Evolutionary conservation across 1,139 yeast genomes (phyloP).

Genomic region (Petasospora rhodanensis): DNA sequence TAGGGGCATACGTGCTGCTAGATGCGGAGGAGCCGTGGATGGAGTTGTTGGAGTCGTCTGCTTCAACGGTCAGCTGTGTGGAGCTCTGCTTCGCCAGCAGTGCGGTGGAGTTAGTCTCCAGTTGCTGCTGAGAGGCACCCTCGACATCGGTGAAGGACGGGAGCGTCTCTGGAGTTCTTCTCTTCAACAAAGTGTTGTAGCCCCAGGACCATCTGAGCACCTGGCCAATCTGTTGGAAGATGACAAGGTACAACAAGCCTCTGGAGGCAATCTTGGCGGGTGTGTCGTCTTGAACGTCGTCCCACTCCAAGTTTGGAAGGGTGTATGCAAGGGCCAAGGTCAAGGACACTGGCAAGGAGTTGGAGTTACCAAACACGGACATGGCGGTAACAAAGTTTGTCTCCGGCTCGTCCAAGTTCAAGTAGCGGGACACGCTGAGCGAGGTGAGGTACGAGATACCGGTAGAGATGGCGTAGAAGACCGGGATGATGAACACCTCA

Average conservation of each 20-base stretch:
- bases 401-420: conserved; percentile 57
- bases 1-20: not conserved
- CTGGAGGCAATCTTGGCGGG: conserved; percentile 68
- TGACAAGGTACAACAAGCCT: conserved; percentile 64
- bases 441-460: conserved; percentile 55
- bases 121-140: conserved; percentile 1
- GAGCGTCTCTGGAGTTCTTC: conserved; percentile 5
- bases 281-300: conserved; percentile 57
- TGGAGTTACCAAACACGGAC: conserved; percentile 81
- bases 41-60: too few relatives aligned
- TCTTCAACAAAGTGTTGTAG: conserved; percentile 56
- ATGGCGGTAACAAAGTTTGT: conserved; percentile 73
- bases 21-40: too few relatives aligned
- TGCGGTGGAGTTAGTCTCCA: too few relatives aligned
- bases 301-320: conserved; percentile 70
- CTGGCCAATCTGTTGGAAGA: conserved; percentile 77
- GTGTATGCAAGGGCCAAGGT: conserved; percentile 68
- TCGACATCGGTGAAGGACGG: conserved; percentile 8
- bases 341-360: conserved; percentile 70
- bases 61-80: conserved; percentile 3
- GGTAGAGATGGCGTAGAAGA: conserved; percentile 59
- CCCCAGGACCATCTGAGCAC: conserved; percentile 84
- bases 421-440: conserved; percentile 38
- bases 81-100: conserved; percentile 8
- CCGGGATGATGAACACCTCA: conserved; percentile 63